Percentiles rank a stretch among this genome's conserved stretches.
phyloP scores from a whole-genome alignment of 2,329 filamentous ascomycete genomes.

The Cercospora sojina region DNA sequence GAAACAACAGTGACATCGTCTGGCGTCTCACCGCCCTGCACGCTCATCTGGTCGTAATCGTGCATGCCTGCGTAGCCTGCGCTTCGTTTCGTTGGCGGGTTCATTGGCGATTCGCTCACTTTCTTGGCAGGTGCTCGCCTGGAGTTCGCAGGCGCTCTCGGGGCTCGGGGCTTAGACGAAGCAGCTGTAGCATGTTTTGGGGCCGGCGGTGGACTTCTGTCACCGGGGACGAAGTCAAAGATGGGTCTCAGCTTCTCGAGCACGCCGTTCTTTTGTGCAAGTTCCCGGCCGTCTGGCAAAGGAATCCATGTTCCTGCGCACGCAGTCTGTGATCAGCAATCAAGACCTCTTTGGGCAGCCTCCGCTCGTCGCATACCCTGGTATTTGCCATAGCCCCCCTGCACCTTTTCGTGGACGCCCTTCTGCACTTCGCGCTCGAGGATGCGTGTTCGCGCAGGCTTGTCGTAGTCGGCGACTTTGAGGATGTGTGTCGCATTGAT shows the following conservation, averaged over 20 bases:
- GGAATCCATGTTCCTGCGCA: conserved; percentile 88
- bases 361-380: conserved; percentile 61
- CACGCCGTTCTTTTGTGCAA: conserved; percentile 84
- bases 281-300: conserved; percentile 71
- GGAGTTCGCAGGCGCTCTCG: conserved; percentile 48
- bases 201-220: conserved; percentile 85
- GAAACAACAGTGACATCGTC: conserved; percentile 82
- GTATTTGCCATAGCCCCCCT: conserved; percentile 98
- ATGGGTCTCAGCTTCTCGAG: conserved; percentile 80
- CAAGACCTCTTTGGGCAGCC: neutral
- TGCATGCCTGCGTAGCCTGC: conserved; percentile 57
- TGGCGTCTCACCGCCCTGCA: conserved; percentile 66
- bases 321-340: conserved; percentile 14
- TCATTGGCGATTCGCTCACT: conserved; percentile 39
- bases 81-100: conserved; percentile 44
- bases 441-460: conserved; percentile 90
- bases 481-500: conserved; percentile 99
- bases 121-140: conserved; percentile 27
- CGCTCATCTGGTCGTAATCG: conserved; percentile 33
- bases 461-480: conserved; percentile 95
- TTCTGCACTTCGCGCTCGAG: conserved; percentile 96
- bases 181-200: conserved; percentile 77
- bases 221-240: conserved; percentile 83
- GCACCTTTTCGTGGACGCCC: conserved; percentile 94
- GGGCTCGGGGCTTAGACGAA: conserved; percentile 74